phyloP scores from a whole-genome alignment of 305 asterid species.

The Fraxinus xanthoxyloides region DNA sequence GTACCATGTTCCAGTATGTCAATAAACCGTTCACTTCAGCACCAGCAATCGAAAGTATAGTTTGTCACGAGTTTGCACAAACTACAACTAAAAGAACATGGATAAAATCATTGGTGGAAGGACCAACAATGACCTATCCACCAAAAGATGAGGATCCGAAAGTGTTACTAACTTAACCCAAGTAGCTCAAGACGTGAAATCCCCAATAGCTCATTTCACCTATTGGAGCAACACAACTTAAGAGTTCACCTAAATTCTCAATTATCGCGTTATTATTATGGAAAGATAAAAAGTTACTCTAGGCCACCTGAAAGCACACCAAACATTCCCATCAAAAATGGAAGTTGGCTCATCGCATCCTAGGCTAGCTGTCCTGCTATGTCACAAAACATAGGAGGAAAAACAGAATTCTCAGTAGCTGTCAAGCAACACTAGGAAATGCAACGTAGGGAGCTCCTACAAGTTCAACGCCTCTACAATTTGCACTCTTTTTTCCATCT shows the following conservation, averaged over 20 bases:
- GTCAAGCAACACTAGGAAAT: neutral
- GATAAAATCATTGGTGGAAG: neutral
- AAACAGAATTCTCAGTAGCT: neutral
- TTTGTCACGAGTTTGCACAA: neutral
- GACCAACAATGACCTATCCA: neutral
- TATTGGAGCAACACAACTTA: neutral
- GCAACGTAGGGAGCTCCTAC: neutral
- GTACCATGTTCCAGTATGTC: neutral
- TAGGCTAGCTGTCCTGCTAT: neutral
- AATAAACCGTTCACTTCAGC: neutral
- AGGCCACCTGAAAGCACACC: neutral
- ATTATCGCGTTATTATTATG: neutral
- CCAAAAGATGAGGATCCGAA: neutral
- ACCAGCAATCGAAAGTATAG: neutral
- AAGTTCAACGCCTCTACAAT: neutral
- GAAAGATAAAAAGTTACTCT: neutral
- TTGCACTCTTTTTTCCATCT: neutral
- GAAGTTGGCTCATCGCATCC: neutral
- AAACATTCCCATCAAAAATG: neutral
- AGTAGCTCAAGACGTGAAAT: neutral
- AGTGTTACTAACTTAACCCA: neutral
- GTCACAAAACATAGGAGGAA: neutral
- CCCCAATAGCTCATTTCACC: neutral
- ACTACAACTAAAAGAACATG: neutral
- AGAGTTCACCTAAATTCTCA: neutral